Base-by-base conservation (phyloP, 805 yeast species). In the Allodekkera sacchari region DNA sequence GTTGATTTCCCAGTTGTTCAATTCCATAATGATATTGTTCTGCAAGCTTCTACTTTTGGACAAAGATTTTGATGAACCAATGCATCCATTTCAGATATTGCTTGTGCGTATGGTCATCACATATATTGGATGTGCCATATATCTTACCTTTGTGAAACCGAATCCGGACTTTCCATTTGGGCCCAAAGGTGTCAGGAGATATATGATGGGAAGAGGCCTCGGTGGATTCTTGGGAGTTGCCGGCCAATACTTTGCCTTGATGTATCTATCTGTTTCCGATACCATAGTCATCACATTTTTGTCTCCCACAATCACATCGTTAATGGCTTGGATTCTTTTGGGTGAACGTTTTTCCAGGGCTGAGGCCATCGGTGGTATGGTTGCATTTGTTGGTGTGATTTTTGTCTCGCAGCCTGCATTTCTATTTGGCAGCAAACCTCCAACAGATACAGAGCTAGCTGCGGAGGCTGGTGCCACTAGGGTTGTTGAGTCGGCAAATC, bases 191-290 rank as follows among this genome's bases (percentile, higher is more conserved):
- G 50, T 74, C 23, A 60, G 95, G 10, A 46, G 52, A 31, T 62
- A 71, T 44, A 57, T 85, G 36, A 49, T 72, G 0, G 31, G 27
- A 4, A 63, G 96, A 38, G 95, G 95, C 0, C 30, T 66, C 1
- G 64, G 74, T 11, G 96, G 96, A 5, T 83, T 77, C 44, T 52
- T 80, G 35, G 94, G 95, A 4, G 94, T 85, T 5, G 78, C 78
- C 47, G 79, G 89, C 4, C 62, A 82, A 48, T 87, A 83, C 53
- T 83, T 65, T 50, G 74, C 94, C 1, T 59, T 87, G 41, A 66
- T 74, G 57, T 83, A 80, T 45, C 62, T 87, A 28, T 71, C 83
- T 31, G 67, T 87, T 5, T 77, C 88, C 8, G 96, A 87, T 48
- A 83, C 94, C 1, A 77, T 83, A 1, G 78, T 82, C 11, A 77